A percentile compares a stretch with the other conserved stretches of the same genome.
Conservation (phyloP, 192 early-diverging fungal species). For the Coemansia sp. region DNA sequence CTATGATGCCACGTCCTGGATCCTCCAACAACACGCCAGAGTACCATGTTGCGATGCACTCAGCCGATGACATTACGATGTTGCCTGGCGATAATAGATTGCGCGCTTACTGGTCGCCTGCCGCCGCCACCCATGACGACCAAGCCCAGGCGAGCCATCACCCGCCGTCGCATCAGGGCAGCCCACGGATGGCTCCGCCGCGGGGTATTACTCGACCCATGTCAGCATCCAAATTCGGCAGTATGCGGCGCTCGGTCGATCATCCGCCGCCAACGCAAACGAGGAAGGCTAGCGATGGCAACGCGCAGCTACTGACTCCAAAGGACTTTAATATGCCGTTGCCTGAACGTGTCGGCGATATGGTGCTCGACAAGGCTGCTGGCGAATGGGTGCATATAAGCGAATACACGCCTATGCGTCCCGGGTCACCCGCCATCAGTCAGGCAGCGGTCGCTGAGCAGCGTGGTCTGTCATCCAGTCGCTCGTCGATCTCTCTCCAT, state of each 20-base stretch:
- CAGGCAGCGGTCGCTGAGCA: conserved; percentile 7
- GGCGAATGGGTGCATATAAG: conserved; percentile 53
- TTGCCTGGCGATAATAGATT: conserved; percentile 39
- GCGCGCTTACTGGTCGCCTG: conserved; percentile 28
- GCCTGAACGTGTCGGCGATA: conserved; percentile 49
- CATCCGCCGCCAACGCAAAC: conserved; percentile 27
- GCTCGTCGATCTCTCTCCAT: conserved; percentile 45
- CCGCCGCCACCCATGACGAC: conserved; percentile 20
- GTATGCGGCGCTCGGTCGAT: conserved; percentile 25
- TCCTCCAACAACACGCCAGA: conserved; percentile 9
- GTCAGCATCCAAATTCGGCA: conserved; percentile 26
- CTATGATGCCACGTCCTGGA: conserved; percentile 23
- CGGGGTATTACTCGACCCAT: conserved; percentile 4
- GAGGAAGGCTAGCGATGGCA: conserved; percentile 53
- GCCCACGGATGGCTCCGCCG: conserved; percentile 7
- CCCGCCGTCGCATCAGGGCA: conserved; percentile 15
- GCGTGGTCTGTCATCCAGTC: conserved; percentile 30
- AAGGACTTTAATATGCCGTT: conserved; percentile 39
- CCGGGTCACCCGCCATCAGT: conserved; percentile 14
- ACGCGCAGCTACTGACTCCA: conserved; percentile 39
- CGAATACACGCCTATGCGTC: conserved; percentile 26
- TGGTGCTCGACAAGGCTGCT: conserved; percentile 44
- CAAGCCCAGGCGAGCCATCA: conserved; percentile 8
- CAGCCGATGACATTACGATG: conserved; percentile 35
- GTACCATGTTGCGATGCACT: conserved; percentile 4